Percentiles rank a stretch among this genome's conserved stretches.
These are phyloP conservation scores for Aspergillus taichungensis DNA, from an alignment of 495 filamentous ascomycete species.

Conservation along the genomic window DNA sequence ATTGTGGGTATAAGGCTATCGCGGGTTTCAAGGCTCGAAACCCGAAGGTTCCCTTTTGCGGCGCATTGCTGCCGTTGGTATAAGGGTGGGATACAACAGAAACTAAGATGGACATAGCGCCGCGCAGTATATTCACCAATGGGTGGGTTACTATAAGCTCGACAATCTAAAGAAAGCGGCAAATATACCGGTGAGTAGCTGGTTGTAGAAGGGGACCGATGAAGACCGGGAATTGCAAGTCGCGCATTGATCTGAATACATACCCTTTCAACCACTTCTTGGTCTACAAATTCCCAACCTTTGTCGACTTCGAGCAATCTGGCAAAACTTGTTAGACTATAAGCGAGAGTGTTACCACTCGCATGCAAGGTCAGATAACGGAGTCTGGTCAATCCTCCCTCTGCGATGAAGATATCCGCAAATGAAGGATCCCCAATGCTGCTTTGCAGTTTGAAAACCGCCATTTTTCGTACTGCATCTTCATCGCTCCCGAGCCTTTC, in stretches of 20 bases:
- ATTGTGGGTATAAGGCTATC: constrained; percentile 81
- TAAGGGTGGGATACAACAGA: constrained; percentile 83
- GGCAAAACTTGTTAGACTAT: constrained; percentile 80
- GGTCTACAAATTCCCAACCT: constrained; percentile 79
- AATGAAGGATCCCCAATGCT: constrained; percentile 95
- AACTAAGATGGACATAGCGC: constrained; percentile 92
- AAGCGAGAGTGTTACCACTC: constrained; percentile 89
- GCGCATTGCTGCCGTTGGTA: constrained; percentile 21
- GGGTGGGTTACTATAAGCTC: constrained; percentile 92
- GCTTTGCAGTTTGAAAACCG: constrained; percentile 92
- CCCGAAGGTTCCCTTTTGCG: constrained; percentile 55
- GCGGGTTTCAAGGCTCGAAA: constrained; percentile 89
- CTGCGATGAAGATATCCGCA: constrained; percentile 88
- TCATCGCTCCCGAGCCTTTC: constrained; percentile 61
- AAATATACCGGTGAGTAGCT: not conserved
- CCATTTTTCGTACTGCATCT: constrained; percentile 97
- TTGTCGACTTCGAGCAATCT: constrained; percentile 89
- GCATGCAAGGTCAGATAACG: constrained; percentile 73
- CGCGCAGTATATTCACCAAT: constrained; percentile 91
- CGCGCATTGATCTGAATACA: constrained; percentile 6
- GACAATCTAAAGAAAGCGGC: constrained; percentile 52
- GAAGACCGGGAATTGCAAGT: not conserved
- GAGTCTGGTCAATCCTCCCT: constrained; percentile 74
- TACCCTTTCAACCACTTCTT: constrained; percentile 61
- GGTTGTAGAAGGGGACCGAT: not conserved